Base-by-base conservation (phyloP, 495 filamentous ascomycete genomes). In the Aspergillus saccharolyticus region DNA sequence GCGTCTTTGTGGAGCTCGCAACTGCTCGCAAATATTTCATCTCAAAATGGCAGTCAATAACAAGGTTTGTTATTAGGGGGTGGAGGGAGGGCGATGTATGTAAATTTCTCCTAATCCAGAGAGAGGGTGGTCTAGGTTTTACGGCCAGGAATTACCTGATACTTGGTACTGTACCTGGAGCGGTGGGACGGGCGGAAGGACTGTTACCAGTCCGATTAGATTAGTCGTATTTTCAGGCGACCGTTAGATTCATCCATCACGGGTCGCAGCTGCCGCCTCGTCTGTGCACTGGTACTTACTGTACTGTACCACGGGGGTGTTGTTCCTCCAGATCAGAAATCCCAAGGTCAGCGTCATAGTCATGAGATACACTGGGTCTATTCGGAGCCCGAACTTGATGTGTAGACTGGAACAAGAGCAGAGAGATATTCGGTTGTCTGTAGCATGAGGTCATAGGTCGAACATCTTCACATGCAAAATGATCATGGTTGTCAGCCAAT, bases 171-270 rank as follows among this genome's bases (percentile, higher is more conserved):
- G 58, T 56, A 56, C 47, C 53, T 57, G n/a, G n/a, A 18, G 19
- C 2, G 33, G 33, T 39, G 33, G n/a, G 12, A 15, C 33, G 33
- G 33, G 10, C 2, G 12, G 33, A 39, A 2, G 33, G 2, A 12
- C 33, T 58, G 54, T 53, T 61, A 62, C 46, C 22, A 58, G 56
- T 53, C 56, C 57, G 50, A 60, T 66, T 58, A 59, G 56, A 49
- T 51, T 47, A 44, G 56, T 55, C 53, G n/a, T 48, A 22, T 53
- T 39, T 55, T 62, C 20, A 54, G 44, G 52, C 56, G 61, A 54
- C 64, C 61, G 61, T 66, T 66, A 56, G 64, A 66, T 66, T 60
- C 57, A 63, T 64, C 62, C 62, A 64, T 64, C 57, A 57, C 45
- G 45, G 54, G 54, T 49, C 56, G 54, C 30, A 54, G 57, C 45